phyloP scores from a whole-genome alignment of 2,329 filamentous ascomycete genomes.

The Fusarium nodosum region DNA sequence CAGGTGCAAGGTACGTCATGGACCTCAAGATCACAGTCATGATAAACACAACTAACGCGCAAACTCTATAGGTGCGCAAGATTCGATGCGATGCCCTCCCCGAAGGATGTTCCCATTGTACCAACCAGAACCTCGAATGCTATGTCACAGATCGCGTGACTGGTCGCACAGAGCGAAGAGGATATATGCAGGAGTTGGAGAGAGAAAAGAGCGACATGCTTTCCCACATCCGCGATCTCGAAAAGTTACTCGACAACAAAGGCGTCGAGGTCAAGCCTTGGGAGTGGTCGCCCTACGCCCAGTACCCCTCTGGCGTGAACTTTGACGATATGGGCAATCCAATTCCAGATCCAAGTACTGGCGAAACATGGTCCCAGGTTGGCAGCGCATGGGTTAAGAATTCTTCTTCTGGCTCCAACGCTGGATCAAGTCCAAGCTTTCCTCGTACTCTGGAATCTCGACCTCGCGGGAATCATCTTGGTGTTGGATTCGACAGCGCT shows the following conservation, averaged over 20 bases:
- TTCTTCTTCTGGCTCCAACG: conserved; percentile 32
- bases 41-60: conserved; percentile 24
- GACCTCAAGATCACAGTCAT: not conserved
- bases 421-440: conserved; percentile 46
- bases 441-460: conserved; percentile 58
- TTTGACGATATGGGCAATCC: conserved; percentile 49
- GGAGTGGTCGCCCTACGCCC: conserved; percentile 53
- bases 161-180: conserved; percentile 81
- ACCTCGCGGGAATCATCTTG: conserved; percentile 74
- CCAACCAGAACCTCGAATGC: conserved; percentile 81
- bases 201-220: conserved; percentile 77
- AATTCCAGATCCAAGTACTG: conserved; percentile 39
- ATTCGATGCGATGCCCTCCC: conserved; percentile 87
- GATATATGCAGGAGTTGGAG: conserved; percentile 83
- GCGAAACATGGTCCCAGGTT: conserved; percentile 53
- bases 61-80: conserved; percentile 75
- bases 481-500: conserved; percentile 72
- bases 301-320: conserved; percentile 46
- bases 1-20: conserved; percentile 78
- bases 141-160: conserved; percentile 90
- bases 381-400: conserved; percentile 56
- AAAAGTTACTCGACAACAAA: conserved; percentile 72
- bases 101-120: conserved; percentile 85
- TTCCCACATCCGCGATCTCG: conserved; percentile 75
- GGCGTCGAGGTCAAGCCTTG: conserved; percentile 72